Percentiles rank a stretch among this genome's conserved stretches.
Evolutionary conservation across 2,329 filamentous ascomycete species (phyloP).

Genomic region (Fusarium tupiense): DNA sequence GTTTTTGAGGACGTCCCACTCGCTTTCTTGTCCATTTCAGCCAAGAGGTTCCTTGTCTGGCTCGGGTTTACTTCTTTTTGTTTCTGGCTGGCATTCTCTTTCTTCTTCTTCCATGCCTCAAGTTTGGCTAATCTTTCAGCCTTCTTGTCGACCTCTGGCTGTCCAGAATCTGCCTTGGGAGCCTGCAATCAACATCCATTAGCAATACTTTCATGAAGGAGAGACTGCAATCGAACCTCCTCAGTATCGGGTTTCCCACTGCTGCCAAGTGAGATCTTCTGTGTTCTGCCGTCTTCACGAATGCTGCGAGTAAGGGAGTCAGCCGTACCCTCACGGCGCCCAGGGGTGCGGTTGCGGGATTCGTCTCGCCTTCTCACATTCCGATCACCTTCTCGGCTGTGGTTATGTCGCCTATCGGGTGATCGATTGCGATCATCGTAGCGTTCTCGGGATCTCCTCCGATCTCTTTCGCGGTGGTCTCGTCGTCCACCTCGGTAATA

Average conservation of each 20-base stretch:
- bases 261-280: slow-evolving; percentile 62
- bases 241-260: slow-evolving; percentile 59
- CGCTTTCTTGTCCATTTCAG: slow-evolving; percentile 78
- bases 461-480: slow-evolving; percentile 66
- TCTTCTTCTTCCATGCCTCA: slow-evolving; percentile 92
- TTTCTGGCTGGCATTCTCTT: slow-evolving; percentile 78
- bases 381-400: slow-evolving; percentile 70
- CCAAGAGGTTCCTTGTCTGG: slow-evolving; percentile 73
- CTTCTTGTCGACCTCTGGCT: slow-evolving; percentile 77
- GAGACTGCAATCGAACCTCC: slow-evolving; percentile 62
- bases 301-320: slow-evolving; percentile 74
- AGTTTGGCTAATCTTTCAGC: slow-evolving; percentile 83
- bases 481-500: slow-evolving; percentile 69
- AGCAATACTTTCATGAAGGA: slow-evolving; percentile 34
- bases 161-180: slow-evolving; percentile 55
- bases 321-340: slow-evolving; percentile 75
- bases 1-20: slow-evolving; percentile 56
- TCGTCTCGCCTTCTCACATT: slow-evolving; percentile 79
- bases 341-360: slow-evolving; percentile 72
- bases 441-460: slow-evolving; percentile 71
- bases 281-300: slow-evolving; percentile 69
- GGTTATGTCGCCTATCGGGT: slow-evolving; percentile 66
- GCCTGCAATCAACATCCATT: slow-evolving; percentile 61
- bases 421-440: slow-evolving; percentile 68
- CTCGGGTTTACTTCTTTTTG: slow-evolving; percentile 73